A percentile compares a stretch with the other conserved stretches of the same genome.
Evolutionary conservation across 2,329 filamentous ascomycete genomes (phyloP).

Genomic region (Pseudocercospora pini-densiflorae): DNA sequence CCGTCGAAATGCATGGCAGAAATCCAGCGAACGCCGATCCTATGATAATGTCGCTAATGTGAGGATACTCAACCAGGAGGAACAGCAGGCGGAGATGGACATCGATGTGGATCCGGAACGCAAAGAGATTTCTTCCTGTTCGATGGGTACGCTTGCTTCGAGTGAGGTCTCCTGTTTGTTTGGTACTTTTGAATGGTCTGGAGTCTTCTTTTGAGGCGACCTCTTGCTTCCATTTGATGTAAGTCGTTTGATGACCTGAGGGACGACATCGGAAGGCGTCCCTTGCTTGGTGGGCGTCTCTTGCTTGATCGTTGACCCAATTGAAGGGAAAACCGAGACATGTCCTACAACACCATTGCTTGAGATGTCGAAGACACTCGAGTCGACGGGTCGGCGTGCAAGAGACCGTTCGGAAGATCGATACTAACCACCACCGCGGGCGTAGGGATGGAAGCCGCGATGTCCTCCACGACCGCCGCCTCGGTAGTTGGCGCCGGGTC

Average conservation of each 20-base stretch:
- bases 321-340: not conserved
- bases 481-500: constrained; percentile 89
- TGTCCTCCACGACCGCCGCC: constrained; percentile 79
- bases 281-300: not conserved
- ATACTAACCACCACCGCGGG: constrained; percentile 42
- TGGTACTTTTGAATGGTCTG: not conserved
- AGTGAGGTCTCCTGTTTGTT: not conserved
- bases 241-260: not conserved
- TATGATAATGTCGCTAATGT: not conserved
- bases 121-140: not conserved
- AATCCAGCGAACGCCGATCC: not conserved
- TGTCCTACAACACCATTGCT: not conserved
- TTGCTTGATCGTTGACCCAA: not conserved
- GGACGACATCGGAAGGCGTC: not conserved
- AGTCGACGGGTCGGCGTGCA: not conserved
- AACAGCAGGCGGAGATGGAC: not conserved
- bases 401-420: not conserved
- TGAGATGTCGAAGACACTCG: not conserved
- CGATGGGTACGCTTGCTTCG: not conserved
- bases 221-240: not conserved
- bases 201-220: not conserved
- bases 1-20: not conserved
- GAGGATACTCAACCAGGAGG: not conserved
- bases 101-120: not conserved
- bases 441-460: constrained; percentile 82